Evolutionary conservation across 140 eudicot genomes (phyloP).

Genomic region (Oenanthe javanica): DNA sequence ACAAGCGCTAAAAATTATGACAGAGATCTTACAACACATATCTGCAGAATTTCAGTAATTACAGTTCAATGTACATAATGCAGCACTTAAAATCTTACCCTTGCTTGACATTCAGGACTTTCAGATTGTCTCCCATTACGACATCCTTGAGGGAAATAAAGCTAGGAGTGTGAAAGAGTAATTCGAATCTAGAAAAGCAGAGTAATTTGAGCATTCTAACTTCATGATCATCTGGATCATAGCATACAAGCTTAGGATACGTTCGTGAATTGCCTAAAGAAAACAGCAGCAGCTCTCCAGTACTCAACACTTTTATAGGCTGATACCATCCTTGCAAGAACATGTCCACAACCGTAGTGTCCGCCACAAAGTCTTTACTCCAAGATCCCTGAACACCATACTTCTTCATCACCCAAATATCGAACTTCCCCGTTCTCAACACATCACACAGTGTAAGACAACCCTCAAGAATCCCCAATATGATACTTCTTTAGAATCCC

Average conservation of each 20-base stretch:
- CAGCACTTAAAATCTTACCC: neutral
- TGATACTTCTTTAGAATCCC: neutral
- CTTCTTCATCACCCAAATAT: neutral
- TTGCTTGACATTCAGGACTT: neutral
- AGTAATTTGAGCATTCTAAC: neutral
- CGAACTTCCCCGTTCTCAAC: neutral
- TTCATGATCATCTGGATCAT: neutral
- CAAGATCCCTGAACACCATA: neutral
- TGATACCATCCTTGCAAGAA: neutral
- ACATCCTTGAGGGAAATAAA: neutral
- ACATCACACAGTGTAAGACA: neutral
- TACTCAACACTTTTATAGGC: neutral
- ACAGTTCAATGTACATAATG: neutral
- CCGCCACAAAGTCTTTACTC: neutral
- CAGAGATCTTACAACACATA: neutral
- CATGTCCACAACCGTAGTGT: neutral
- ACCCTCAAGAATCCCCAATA: neutral
- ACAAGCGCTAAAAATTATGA: neutral
- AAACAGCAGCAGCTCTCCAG: neutral
- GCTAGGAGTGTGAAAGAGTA: neutral
- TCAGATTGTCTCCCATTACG: neutral
- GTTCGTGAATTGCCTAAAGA: neutral
- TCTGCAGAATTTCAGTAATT: neutral
- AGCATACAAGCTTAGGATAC: conserved; percentile 1
- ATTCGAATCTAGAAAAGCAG: neutral